A percentile compares a stretch with the other conserved stretches of the same genome.
Conservation (phyloP, 306 rosid genomes). For the Cucumis hystrix region DNA sequence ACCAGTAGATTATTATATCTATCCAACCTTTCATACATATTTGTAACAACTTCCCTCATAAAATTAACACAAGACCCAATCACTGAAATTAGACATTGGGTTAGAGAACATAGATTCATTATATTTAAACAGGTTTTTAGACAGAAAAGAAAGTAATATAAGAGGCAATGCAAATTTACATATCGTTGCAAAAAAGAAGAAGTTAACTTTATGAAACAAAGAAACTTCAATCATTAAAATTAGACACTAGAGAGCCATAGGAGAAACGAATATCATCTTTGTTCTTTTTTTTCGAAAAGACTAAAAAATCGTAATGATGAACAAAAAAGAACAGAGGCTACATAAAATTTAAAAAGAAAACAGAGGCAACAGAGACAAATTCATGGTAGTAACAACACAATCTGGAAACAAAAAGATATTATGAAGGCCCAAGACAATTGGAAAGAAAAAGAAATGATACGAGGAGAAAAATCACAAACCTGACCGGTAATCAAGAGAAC, state of each 20-base stretch:
- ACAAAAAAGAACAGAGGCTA: not conserved
- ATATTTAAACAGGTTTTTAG: not conserved
- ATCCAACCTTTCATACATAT: not conserved
- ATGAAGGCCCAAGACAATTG: not conserved
- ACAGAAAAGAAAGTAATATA: not conserved
- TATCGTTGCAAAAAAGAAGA: not conserved
- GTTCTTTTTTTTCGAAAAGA: not conserved
- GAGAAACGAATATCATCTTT: not conserved
- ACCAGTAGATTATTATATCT: not conserved
- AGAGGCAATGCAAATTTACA: not conserved
- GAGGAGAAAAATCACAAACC: constrained; percentile 14
- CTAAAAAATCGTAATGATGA: not conserved
- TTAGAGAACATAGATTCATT: not conserved
- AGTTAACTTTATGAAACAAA: not conserved
- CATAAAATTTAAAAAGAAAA: not conserved
- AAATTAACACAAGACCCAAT: not conserved
- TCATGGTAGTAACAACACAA: not conserved
- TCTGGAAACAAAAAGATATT: not conserved
- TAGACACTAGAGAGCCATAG: not conserved
- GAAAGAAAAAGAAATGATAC: not conserved
- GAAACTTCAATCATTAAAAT: not conserved
- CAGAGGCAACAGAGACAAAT: not conserved
- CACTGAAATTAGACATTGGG: not conserved
- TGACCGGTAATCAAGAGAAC: constrained; percentile 66
- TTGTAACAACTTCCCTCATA: not conserved